Conservation (phyloP, 441 rosid species). For the Viola pubescens region DNA sequence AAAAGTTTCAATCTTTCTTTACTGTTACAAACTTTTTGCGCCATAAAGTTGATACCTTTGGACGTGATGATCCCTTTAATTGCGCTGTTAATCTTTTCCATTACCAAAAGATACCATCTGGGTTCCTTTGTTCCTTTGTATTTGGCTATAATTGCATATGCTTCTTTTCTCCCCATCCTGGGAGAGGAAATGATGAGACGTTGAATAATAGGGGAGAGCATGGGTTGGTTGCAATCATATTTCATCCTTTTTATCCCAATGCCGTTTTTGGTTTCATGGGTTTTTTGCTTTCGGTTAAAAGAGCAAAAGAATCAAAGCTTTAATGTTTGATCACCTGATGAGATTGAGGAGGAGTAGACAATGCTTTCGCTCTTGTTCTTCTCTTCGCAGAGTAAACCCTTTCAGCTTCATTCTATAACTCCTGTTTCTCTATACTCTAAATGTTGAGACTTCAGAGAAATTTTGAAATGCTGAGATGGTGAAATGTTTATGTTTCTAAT, state of each 20-base stretch:
- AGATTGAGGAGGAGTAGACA: slow-evolving; percentile 37
- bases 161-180: slow-evolving; percentile 9
- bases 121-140: slow-evolving; percentile 22
- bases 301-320: slow-evolving; percentile 15
- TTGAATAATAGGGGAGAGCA: slow-evolving; percentile 38
- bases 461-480: too few species aligned
- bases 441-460: too few species aligned
- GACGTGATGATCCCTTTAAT: slow-evolving; percentile 39
- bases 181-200: slow-evolving; percentile 34
- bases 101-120: slow-evolving; percentile 24
- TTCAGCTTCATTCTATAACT: not conserved
- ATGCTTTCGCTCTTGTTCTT: slow-evolving; percentile 50
- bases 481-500: too few species aligned
- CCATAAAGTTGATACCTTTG: slow-evolving; percentile 19
- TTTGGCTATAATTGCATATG: slow-evolving; percentile 27
- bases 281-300: slow-evolving; percentile 28
- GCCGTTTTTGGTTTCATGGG: slow-evolving; percentile 7
- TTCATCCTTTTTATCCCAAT: slow-evolving; percentile 16
- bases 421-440: too few species aligned
- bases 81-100: slow-evolving; percentile 36
- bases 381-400: slow-evolving; percentile 34
- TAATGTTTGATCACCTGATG: slow-evolving; percentile 33
- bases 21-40: slow-evolving; percentile 15
- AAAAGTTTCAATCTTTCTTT: slow-evolving; percentile 17
- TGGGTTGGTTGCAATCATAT: slow-evolving; percentile 36